Evolutionary conservation across 2,329 filamentous ascomycete genomes (phyloP).

Genomic region (Aspergillus bombycis): DNA sequence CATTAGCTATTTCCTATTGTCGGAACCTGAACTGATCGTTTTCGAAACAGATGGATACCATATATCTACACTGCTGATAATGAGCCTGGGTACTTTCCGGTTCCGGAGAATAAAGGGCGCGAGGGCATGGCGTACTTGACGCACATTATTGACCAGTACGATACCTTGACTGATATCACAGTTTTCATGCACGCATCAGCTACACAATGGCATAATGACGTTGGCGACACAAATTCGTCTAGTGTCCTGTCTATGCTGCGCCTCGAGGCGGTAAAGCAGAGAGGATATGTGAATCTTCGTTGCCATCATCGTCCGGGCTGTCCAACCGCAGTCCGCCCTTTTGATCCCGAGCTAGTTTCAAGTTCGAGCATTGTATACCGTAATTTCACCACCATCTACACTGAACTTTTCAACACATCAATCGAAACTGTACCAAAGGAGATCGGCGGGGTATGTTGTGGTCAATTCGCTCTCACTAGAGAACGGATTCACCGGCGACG

Average conservation of each 20-base stretch:
- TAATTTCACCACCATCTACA: slow-evolving; percentile 21
- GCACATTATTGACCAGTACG: slow-evolving; percentile 65
- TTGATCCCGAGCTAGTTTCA: slow-evolving; percentile 26
- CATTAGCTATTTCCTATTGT: not conserved
- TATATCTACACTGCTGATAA: slow-evolving; percentile 27
- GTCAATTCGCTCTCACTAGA: slow-evolving; percentile 29
- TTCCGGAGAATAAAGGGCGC: slow-evolving; percentile 50
- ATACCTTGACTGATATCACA: slow-evolving; percentile 58
- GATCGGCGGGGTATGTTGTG: slow-evolving; percentile 24
- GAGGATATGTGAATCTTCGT: slow-evolving; percentile 40
- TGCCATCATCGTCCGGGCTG: slow-evolving; percentile 40
- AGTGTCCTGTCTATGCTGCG: slow-evolving; percentile 28
- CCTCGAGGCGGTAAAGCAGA: slow-evolving; percentile 30
- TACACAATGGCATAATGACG: slow-evolving; percentile 33
- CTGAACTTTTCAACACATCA: slow-evolving; percentile 15
- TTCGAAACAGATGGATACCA: slow-evolving; percentile 12
- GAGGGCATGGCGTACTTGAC: slow-evolving; percentile 64
- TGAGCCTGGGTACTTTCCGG: slow-evolving; percentile 16
- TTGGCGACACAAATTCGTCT: slow-evolving; percentile 25
- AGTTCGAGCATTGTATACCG: slow-evolving; percentile 24
- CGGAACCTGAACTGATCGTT: not conserved
- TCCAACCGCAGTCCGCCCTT: slow-evolving; percentile 35
- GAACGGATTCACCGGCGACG: slow-evolving; percentile 23
- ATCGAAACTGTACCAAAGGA: slow-evolving; percentile 11
- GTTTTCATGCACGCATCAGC: slow-evolving; percentile 58